Evolutionary conservation across 2,329 filamentous ascomycete species (phyloP), one percentile per base, ranked within the genome.

Genomic region (Xylariaceae sp.): DNA sequence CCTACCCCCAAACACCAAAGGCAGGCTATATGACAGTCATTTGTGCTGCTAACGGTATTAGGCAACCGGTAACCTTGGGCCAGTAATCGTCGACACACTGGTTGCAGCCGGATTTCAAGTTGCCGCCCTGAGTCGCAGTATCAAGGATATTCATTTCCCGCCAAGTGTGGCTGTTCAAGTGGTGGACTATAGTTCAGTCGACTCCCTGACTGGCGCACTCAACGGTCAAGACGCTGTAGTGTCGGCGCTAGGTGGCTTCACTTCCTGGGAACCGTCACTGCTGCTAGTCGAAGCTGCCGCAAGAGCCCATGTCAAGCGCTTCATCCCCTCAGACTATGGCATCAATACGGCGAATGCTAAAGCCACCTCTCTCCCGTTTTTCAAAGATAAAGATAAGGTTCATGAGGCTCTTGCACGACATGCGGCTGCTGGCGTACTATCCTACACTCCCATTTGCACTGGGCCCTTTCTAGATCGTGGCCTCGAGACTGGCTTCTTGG

Each of bases 271-370:
- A 4, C 83, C 86, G 64, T 69, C 69, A 11, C 68, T 73, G n/a
- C 62, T 86, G 49, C 76, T 86, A 4, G 44, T 53, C 37, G 80
- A 86, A 42, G 84, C 83, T 1, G 77, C 82, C 11, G 75, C 82
- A 40, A 76, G 76, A 4, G 83, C 82, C 0, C 80, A 81, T 7
- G 82, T 87, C 5, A 76, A 81, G 62, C 76, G 82, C 21, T 84
- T 86, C 71, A 70, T 87, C 18, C 83, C 84, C 1, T 81, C 80
- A 2, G 83, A 87, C 51, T 87, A 80, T 39, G 73, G 73, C 23
- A 67, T 68, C 6, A 64, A 75, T 67, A 62, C 75, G 72, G 63
- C 75, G 64, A 50, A 70, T 59, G 33, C 72, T 64, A 65, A 66
- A 44, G 58, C 69, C 43, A 58, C 72, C 48, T 43, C 69, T 2